phyloP scores from a whole-genome alignment of 2,329 filamentous ascomycete species.

The Sclerotinia spermophila region DNA sequence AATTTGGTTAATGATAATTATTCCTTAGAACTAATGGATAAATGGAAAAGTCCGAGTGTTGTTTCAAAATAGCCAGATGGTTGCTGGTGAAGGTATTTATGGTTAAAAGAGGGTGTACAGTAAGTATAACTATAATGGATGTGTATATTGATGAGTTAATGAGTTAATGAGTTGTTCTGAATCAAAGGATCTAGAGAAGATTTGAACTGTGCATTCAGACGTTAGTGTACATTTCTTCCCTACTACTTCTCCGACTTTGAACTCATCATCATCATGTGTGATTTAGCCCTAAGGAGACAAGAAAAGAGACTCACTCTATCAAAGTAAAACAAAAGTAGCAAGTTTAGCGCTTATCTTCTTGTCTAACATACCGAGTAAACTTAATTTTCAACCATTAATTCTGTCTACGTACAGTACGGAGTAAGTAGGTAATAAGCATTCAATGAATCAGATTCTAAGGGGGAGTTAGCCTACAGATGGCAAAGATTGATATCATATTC shows the following conservation, averaged over 20 bases:
- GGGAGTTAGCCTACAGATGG: too few relatives aligned
- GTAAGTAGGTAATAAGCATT: too few relatives aligned
- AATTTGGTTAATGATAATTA: neutral
- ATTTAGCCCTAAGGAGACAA: neutral
- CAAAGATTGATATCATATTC: neutral
- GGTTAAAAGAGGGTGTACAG: neutral
- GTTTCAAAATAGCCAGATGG: neutral
- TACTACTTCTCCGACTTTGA: neutral
- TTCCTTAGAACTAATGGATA: constrained; percentile 1
- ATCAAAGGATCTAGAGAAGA: neutral
- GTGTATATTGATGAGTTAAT: neutral
- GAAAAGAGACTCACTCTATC: too few relatives aligned
- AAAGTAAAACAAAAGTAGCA: neutral
- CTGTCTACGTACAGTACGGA: too few relatives aligned
- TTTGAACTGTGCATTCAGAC: neutral
- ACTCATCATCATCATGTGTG: neutral
- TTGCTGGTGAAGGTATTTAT: neutral
- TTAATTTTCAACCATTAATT: neutral
- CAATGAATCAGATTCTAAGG: neutral
- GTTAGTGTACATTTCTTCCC: neutral
- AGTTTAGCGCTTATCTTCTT: neutral
- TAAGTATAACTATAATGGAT: too few relatives aligned
- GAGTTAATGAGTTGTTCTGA: neutral
- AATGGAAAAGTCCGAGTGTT: constrained; percentile 2
- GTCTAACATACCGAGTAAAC: neutral